Conservation (phyloP, 2,329 filamentous ascomycete genomes). For the Ceratocystis colombiana region DNA sequence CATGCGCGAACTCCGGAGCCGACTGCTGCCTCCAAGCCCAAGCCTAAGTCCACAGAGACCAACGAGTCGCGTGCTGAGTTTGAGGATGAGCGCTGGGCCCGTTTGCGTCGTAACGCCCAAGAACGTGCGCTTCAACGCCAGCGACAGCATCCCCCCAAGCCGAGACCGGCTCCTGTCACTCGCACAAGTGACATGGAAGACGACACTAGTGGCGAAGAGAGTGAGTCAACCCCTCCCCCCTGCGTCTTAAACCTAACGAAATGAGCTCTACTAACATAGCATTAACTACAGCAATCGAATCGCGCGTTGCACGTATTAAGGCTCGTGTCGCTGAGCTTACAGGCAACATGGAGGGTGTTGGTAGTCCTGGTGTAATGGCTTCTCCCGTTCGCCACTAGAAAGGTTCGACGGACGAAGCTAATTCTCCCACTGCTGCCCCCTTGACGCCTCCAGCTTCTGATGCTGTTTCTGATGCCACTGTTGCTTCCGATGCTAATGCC, state of each 20-base stretch:
- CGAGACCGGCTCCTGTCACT: conserved; percentile 12
- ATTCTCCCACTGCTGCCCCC: background rate
- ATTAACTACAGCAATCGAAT: conserved; percentile 67
- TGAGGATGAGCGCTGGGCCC: conserved; percentile 75
- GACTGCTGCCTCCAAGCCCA: conserved; percentile 27
- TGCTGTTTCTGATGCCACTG: background rate
- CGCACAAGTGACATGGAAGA: conserved; percentile 52
- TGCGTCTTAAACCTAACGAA: background rate
- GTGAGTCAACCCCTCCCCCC: conserved; percentile 43
- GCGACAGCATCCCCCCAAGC: conserved; percentile 53
- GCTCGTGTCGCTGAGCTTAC: conserved; percentile 92
- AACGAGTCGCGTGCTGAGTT: conserved; percentile 33
- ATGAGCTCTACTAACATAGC: conserved; percentile 27
- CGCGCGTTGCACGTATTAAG: conserved; percentile 93
- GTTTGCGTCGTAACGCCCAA: conserved; percentile 89
- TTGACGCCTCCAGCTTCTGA: background rate
- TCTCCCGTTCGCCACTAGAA: conserved; percentile 28
- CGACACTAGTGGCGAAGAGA: conserved; percentile 92
- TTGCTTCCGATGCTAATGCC: background rate
- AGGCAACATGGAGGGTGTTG: conserved; percentile 59
- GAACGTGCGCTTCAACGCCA: conserved; percentile 59
- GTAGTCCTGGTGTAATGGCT: conserved; percentile 33
- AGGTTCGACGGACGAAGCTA: conserved; percentile 13
- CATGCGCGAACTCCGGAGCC: conserved; percentile 31
- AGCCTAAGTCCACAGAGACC: conserved; percentile 28